Base-by-base conservation (phyloP, 768 basidiomycete species). In the Tulasnella sp. region DNA sequence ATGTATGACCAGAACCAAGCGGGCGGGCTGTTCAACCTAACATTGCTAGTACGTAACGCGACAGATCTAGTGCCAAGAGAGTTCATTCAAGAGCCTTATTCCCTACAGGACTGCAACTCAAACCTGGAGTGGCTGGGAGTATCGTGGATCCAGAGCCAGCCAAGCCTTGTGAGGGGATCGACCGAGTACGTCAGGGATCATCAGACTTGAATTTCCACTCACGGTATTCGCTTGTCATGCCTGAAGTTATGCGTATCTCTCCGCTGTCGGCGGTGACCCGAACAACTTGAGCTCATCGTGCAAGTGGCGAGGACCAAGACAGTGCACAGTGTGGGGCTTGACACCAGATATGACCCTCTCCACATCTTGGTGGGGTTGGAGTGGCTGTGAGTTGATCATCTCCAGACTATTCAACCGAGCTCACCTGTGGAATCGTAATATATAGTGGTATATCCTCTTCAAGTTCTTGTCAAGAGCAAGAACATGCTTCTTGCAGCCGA, bases 1-100 rank as follows among this genome's bases (percentile, higher is more conserved):
- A 68, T 68, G 62, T 68, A 68, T 34, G 62, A 68, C 62, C 31
- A 68, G 12, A 68, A 68, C 62, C 27, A 68, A 68, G 62, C 62
- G 18, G 34, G 24, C 1, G 62, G 62, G 36, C 31, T 68, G 27
- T 36, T 68, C 34, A 36, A 36, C 27, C 18, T 68, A 19, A 68
- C 62, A 27, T 34, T 68, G 62, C 31, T 34, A 1, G 62, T 68
- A 68, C 31, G 62, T 27, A 52, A 34, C 27, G 14, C 12, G 0
- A 36, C 24, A 9, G 24, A n/a, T 52, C 52, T 24, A n/a, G 52
- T 4, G n/a, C 52, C 5, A 52, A 52, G n/a, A 52, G 21, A 4
- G 12, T n/a, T 52, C 24, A 52, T n/a, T 5, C n/a, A 10, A 24
- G 24, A 24, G n/a, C 24, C 9, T 52, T 52, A 3, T 68, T 14